Percentiles rank a stretch among this genome's conserved stretches.
Evolutionary conservation across 2,329 filamentous ascomycete genomes (phyloP).

Genomic region (Ophiostoma pallidulum): DNA sequence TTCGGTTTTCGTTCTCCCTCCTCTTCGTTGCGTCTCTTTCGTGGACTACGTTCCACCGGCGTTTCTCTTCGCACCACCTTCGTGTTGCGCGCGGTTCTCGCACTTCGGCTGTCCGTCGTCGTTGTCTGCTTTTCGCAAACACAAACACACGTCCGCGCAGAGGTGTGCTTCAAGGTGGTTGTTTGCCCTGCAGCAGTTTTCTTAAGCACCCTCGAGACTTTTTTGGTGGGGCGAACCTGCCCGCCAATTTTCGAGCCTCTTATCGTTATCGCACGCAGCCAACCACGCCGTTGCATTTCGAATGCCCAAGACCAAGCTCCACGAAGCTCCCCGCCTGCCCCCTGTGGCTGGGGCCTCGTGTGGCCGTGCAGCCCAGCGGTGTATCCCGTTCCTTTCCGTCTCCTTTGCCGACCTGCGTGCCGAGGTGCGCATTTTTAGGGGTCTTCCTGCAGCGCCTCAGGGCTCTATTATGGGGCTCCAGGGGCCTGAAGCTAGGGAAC

Average conservation of each 20-base stretch:
- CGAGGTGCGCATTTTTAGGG: conserved; percentile 2
- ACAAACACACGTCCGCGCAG: conserved; percentile 3
- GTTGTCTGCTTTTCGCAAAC: not conserved
- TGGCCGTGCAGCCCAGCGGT: conserved; percentile 3
- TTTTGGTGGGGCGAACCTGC: conserved; percentile 10
- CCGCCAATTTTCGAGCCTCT: not conserved
- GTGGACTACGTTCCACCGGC: no score
- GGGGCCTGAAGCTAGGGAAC: no score
- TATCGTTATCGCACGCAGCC: conserved; percentile 1
- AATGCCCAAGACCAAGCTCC: no score
- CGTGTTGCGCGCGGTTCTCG: no score
- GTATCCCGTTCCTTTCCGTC: conserved; percentile 12
- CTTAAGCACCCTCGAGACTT: no score
- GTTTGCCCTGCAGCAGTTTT: not conserved
- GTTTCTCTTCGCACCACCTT: no score
- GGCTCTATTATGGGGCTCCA: not conserved
- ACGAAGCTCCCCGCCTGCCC: no score
- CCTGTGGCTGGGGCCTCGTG: not conserved
- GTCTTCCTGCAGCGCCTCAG: not conserved
- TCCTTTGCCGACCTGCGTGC: conserved; percentile 8
- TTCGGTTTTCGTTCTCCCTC: not conserved
- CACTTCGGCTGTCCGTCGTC: conserved; percentile 5
- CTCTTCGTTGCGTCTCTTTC: no score
- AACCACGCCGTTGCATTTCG: not conserved
- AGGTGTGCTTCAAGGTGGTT: no score